Conservation (phyloP, 2,329 filamentous ascomycete genomes). For the Penicillium sclerotiorum region DNA sequence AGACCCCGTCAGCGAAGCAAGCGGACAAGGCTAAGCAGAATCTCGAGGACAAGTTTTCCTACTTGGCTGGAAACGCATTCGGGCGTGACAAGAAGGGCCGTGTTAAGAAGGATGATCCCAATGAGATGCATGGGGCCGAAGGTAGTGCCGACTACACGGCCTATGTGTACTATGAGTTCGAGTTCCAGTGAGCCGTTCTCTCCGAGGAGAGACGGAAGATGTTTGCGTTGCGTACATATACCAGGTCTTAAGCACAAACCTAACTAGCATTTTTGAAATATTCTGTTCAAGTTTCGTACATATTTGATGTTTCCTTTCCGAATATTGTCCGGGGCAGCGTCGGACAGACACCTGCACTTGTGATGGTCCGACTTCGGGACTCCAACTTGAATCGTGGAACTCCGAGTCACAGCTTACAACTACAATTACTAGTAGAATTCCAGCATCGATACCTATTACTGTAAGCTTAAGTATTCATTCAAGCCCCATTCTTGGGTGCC, state of each 20-base stretch:
- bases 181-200: conserved; percentile 58
- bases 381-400: too few relatives aligned
- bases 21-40: conserved; percentile 76
- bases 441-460: too few relatives aligned
- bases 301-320: background rate
- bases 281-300: background rate
- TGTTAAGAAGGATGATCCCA: conserved; percentile 86
- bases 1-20: conserved; percentile 78
- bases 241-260: conserved; percentile 23
- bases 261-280: conserved; percentile 10
- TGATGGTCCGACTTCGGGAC: too few relatives aligned
- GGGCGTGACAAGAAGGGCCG: conserved; percentile 91
- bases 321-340: too few relatives aligned
- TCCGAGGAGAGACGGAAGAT: background rate
- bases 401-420: too few relatives aligned
- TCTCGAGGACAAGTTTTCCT: conserved; percentile 83
- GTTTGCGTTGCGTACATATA: conserved; percentile 26
- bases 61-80: conserved; percentile 92
- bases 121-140: conserved; percentile 77
- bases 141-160: conserved; percentile 84
- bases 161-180: conserved; percentile 96
- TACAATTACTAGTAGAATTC: too few relatives aligned
- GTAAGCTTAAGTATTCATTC: too few relatives aligned
- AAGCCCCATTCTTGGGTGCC: background rate
- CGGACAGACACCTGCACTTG: too few relatives aligned